Percentiles rank a stretch among this genome's conserved stretches.
These are phyloP conservation scores for Schizochytrium sp. DNA, from an alignment of 108 stramenopile species.

Conservation along the genomic window DNA sequence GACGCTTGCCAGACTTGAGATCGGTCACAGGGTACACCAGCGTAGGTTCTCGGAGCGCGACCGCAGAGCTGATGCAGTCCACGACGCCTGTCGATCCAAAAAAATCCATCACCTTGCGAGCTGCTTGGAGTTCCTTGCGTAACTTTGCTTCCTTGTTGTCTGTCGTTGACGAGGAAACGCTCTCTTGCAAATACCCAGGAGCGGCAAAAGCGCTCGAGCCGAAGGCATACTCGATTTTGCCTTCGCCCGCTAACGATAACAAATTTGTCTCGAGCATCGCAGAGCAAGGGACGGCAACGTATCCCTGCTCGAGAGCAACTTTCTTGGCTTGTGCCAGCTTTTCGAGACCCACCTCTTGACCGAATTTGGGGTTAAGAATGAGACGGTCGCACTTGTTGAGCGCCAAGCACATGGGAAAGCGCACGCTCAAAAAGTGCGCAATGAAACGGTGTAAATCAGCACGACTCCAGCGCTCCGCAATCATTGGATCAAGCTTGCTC, in stretches of 20 bases:
- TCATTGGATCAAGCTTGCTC: constrained; percentile 50
- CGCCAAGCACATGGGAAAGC: constrained; percentile 77
- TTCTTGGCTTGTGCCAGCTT: constrained; percentile 37
- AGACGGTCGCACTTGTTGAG: constrained; percentile 67
- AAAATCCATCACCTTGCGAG: background rate
- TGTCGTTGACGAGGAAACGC: background rate
- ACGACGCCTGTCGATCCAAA: background rate
- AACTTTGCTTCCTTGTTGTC: background rate
- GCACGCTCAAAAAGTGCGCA: constrained; percentile 61
- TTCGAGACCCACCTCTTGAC: constrained; percentile 17
- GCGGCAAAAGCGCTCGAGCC: background rate
- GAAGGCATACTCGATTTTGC: background rate
- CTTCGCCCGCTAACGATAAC: background rate
- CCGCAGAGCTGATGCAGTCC: constrained; percentile 5
- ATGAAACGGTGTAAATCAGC: constrained; percentile 69
- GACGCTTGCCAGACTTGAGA: background rate
- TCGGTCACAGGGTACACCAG: background rate
- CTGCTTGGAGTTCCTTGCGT: background rate
- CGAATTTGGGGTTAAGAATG: background rate
- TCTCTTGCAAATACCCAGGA: background rate
- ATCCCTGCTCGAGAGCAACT: constrained; percentile 32
- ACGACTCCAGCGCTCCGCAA: constrained; percentile 57
- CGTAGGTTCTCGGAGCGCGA: background rate
- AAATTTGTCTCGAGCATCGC: background rate
- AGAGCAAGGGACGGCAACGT: background rate